phyloP scores from a whole-genome alignment of 306 rosid genomes.

The Casuarina equisetifolia region DNA sequence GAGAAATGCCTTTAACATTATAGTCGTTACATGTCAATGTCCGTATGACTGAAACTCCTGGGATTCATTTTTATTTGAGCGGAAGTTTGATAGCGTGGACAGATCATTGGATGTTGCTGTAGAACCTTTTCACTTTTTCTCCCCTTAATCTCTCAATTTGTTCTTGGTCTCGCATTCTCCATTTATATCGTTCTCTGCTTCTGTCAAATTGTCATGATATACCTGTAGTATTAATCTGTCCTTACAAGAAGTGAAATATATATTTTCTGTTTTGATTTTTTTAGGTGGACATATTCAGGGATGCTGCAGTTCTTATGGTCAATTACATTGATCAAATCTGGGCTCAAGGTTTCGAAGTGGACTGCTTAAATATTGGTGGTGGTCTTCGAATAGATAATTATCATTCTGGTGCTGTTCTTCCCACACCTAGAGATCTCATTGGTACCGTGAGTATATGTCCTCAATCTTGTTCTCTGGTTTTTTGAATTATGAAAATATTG shows the following conservation, averaged over 20 bases:
- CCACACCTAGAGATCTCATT: constrained; percentile 83
- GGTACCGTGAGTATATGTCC: constrained; percentile 59
- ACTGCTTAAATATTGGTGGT: constrained; percentile 90
- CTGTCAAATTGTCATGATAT: neutral
- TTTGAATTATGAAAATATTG: neutral
- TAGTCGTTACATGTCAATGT: neutral
- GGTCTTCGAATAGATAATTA: constrained; percentile 94
- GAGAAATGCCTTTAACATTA: neutral
- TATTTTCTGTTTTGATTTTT: neutral
- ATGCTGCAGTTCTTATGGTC: constrained; percentile 88
- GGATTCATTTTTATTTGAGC: neutral
- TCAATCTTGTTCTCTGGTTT: neutral
- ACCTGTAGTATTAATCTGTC: neutral
- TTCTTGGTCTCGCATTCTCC: neutral
- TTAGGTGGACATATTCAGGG: constrained; percentile 95
- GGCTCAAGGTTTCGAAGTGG: constrained; percentile 82
- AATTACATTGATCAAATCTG: constrained; percentile 85
- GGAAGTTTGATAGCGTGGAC: neutral
- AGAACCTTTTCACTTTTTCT: neutral
- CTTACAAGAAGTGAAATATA: neutral
- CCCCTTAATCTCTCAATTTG: neutral
- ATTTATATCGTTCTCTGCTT: neutral
- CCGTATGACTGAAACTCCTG: neutral
- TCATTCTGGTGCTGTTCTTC: constrained; percentile 84
- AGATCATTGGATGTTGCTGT: neutral